A percentile compares a stretch with the other conserved stretches of the same genome.
These are phyloP conservation scores for Corymbia maculata DNA, from an alignment of 345 rosid genomes.

Conservation along the genomic window DNA sequence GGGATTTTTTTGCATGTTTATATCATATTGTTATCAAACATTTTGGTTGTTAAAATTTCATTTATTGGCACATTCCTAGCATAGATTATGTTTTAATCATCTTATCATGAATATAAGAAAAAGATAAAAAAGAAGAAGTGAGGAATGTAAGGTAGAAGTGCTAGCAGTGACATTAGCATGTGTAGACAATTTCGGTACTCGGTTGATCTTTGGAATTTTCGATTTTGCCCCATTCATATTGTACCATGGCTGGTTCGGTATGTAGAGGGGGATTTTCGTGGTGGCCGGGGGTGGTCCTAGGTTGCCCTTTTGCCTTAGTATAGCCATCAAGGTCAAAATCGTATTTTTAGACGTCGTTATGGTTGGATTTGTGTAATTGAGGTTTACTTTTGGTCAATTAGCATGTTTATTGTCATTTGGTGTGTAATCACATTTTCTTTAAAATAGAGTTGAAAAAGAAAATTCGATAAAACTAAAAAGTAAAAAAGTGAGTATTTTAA, in stretches of 20 bases:
- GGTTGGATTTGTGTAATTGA: not conserved
- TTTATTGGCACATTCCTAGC: not conserved
- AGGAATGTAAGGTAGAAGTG: not conserved
- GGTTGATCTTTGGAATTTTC: too few species aligned
- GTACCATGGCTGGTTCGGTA: not conserved
- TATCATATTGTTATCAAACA: too few species aligned
- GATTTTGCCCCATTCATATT: not conserved
- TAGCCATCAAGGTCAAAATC: not conserved
- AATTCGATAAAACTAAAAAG: not conserved
- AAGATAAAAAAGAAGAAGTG: accelerated
- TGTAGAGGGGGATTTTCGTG: not conserved
- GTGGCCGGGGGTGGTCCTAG: accelerated
- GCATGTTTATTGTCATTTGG: not conserved
- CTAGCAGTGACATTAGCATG: not conserved
- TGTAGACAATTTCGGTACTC: not conserved
- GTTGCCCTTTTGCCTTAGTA: not conserved
- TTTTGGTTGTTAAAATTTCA: too few species aligned
- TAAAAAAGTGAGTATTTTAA: not conserved
- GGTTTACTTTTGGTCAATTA: not conserved
- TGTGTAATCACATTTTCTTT: not conserved
- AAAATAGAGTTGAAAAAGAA: not conserved
- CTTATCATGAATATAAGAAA: not conserved
- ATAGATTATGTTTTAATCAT: not conserved
- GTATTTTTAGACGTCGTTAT: not conserved
- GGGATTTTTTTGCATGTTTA: too few species aligned